phyloP scores from a whole-genome alignment of 257 asterid genomes.

The Penstemon newberryi region DNA sequence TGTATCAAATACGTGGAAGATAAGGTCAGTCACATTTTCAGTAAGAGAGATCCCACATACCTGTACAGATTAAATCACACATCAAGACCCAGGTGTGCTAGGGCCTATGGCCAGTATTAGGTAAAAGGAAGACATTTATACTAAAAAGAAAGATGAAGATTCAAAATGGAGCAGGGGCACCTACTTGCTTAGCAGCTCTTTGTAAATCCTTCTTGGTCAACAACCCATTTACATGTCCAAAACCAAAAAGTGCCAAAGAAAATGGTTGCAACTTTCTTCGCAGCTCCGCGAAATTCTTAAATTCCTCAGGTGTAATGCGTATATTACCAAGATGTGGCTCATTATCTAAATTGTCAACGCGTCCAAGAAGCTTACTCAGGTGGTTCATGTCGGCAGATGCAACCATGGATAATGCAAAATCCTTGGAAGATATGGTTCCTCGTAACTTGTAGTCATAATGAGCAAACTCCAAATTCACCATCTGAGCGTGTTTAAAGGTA shows the following conservation, averaged over 20 bases:
- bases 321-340: slow-evolving; percentile 47
- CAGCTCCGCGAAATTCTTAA: slow-evolving; percentile 66
- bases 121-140: neutral
- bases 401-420: slow-evolving; percentile 84
- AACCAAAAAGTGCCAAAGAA: slow-evolving; percentile 76
- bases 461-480: slow-evolving; percentile 73
- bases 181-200: slow-evolving; percentile 86
- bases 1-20: slow-evolving; percentile 75
- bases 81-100: slow-evolving; percentile 12
- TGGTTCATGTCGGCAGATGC: slow-evolving; percentile 87
- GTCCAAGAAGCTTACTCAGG: slow-evolving; percentile 61
- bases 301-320: slow-evolving; percentile 70
- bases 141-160: slow-evolving; percentile 10
- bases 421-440: slow-evolving; percentile 86
- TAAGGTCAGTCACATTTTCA: slow-evolving; percentile 57
- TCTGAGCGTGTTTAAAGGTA: slow-evolving; percentile 38
- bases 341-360: slow-evolving; percentile 62
- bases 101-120: neutral
- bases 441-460: slow-evolving; percentile 76
- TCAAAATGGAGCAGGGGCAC: neutral
- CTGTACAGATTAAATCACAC: slow-evolving; percentile 38
- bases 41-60: slow-evolving; percentile 71
- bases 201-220: slow-evolving; percentile 69
- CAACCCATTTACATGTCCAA: slow-evolving; percentile 70
- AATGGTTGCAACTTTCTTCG: slow-evolving; percentile 72